A percentile compares a stretch with the other conserved stretches of the same genome.
Conservation (phyloP, 148 eudicot species). For the Diospyros kaki region DNA sequence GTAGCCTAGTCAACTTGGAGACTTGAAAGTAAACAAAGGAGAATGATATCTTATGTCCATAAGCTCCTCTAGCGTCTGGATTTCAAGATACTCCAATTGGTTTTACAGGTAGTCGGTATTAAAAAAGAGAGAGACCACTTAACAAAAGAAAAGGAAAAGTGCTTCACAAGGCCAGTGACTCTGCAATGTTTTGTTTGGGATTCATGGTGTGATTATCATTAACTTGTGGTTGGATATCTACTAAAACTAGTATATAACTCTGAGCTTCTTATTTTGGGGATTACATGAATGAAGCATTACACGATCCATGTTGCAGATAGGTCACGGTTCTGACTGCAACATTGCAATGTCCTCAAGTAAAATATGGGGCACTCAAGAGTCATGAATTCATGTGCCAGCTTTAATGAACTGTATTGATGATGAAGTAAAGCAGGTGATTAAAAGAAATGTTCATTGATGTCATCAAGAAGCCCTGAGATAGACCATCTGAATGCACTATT, state of each 20-base stretch:
- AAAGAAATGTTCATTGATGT: no score
- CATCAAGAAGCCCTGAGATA: neutral
- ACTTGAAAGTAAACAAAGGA: neutral
- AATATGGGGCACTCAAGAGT: neutral
- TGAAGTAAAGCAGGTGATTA: neutral
- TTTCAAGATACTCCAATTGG: neutral
- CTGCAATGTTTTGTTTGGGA: neutral
- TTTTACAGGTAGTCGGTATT: no score
- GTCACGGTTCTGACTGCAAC: neutral
- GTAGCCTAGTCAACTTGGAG: neutral
- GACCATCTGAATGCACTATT: neutral
- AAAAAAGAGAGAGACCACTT: no score
- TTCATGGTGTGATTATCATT: neutral
- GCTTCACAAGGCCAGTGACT: neutral
- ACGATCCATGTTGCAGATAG: neutral
- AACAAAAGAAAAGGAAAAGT: neutral
- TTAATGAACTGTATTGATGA: neutral
- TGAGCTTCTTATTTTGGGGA: neutral
- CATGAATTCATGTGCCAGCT: neutral
- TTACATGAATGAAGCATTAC: neutral
- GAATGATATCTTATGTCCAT: neutral
- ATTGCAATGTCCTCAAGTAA: conserved; percentile 1
- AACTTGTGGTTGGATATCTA: neutral
- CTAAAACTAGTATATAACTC: neutral
- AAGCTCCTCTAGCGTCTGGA: neutral